phyloP scores from a whole-genome alignment of 2,329 filamentous ascomycete species.

The Monosporascus sp. region DNA sequence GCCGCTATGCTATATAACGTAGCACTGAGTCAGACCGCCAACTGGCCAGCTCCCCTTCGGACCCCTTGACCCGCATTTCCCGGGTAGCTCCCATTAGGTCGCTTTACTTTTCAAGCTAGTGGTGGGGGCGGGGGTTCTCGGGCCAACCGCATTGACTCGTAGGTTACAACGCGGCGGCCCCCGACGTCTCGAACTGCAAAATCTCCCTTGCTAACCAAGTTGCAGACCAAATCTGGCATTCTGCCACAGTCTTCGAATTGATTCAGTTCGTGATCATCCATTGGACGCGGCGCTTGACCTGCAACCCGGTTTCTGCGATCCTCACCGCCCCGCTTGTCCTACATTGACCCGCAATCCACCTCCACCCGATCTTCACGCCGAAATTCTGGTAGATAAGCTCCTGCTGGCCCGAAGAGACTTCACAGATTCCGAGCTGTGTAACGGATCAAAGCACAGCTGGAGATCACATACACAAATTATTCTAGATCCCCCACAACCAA shows the following conservation, averaged over 20 bases:
- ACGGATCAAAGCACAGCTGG: not conserved
- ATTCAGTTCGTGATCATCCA: not conserved
- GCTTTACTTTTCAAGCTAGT: not conserved
- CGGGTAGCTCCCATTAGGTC: not conserved
- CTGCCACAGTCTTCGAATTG: not conserved
- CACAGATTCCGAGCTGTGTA: not conserved
- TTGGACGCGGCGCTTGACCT: not conserved
- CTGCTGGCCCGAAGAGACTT: not conserved
- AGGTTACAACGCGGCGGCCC: not conserved
- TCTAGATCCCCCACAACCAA: not conserved
- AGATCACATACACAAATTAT: not conserved
- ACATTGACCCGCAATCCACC: not conserved
- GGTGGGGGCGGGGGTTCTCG: not conserved
- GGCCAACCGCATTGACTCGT: not conserved
- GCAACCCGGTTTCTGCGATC: not conserved
- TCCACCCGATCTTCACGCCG: not conserved
- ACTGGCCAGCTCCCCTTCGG: not conserved
- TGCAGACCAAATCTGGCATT: not conserved
- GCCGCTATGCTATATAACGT: not conserved
- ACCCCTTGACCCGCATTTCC: not conserved
- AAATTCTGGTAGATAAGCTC: not conserved
- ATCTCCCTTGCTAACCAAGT: not conserved
- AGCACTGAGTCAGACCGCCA: not conserved
- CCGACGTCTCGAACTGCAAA: not conserved
- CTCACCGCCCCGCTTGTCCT: not conserved